phyloP scores from a whole-genome alignment of 1,284 basidiomycete genomes.

The Cystobasidiaceae sp. region DNA sequence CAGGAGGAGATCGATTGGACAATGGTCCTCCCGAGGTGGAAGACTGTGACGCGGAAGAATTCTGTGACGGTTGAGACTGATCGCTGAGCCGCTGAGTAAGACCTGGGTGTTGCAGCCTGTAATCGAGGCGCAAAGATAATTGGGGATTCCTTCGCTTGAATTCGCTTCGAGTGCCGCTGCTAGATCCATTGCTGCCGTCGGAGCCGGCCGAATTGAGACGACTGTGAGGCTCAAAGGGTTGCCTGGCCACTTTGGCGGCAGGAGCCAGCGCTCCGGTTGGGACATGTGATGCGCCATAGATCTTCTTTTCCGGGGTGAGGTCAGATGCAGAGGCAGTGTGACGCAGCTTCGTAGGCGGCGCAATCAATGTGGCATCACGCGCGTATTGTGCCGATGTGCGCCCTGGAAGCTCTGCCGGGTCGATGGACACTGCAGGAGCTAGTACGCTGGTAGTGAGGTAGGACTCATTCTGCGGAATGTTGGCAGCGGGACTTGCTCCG shows the following conservation, averaged over 20 bases:
- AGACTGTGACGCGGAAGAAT: constrained; percentile 9
- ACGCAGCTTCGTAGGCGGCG: constrained; percentile 25
- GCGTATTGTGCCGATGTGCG: constrained; percentile 36
- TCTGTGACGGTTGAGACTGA: neutral
- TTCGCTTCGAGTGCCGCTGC: constrained; percentile 11
- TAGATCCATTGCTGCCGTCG: constrained; percentile 34
- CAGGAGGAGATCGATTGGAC: neutral
- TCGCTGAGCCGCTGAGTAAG: constrained; percentile 7
- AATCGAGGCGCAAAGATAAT: constrained; percentile 41
- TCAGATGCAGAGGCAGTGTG: constrained; percentile 37
- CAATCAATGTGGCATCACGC: constrained; percentile 3
- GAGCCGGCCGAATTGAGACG: constrained; percentile 30
- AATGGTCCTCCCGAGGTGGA: constrained; percentile 20
- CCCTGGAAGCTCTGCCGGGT: neutral
- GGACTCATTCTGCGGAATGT: neutral
- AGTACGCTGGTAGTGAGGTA: constrained; percentile 1
- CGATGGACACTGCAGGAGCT: constrained; percentile 7
- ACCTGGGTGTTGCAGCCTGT: constrained; percentile 29
- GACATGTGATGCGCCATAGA: neutral
- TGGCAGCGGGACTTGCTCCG: neutral
- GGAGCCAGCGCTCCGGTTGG: constrained; percentile 38
- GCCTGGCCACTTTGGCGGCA: constrained; percentile 29
- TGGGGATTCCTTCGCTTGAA: constrained; percentile 38
- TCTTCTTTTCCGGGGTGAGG: constrained; percentile 16
- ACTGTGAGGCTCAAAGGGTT: neutral